A percentile compares a stretch with the other conserved stretches of the same genome.
phyloP scores from a whole-genome alignment of 192 early-diverging fungal genomes.

The Jimgerdemannia lactiflua region DNA sequence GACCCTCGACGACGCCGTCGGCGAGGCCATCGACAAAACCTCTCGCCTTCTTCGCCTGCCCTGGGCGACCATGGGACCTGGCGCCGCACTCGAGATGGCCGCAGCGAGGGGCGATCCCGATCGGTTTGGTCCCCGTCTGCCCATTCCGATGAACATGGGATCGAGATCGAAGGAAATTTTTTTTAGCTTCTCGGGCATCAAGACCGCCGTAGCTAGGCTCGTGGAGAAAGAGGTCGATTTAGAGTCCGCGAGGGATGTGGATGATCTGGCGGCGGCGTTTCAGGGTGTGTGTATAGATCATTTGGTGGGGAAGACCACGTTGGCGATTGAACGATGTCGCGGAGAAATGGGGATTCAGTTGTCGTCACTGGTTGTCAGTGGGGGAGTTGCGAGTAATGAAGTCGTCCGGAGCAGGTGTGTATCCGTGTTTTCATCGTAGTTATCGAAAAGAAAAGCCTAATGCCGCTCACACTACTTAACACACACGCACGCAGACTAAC shows the following conservation, averaged over 20 bases:
- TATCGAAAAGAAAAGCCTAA: neutral
- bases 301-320: slow-evolving; percentile 58
- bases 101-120: slow-evolving; percentile 50
- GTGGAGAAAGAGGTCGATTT: slow-evolving; percentile 37
- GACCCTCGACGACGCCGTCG: slow-evolving; percentile 73
- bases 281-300: slow-evolving; percentile 58
- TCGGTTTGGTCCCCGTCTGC: slow-evolving; percentile 34
- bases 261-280: slow-evolving; percentile 73
- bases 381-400: slow-evolving; percentile 76
- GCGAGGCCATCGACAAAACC: slow-evolving; percentile 79
- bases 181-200: slow-evolving; percentile 79
- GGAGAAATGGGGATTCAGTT: slow-evolving; percentile 24
- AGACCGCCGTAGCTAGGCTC: slow-evolving; percentile 58
- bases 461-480: neutral
- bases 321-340: slow-evolving; percentile 46
- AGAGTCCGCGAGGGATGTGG: slow-evolving; percentile 25
- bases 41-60: slow-evolving; percentile 61
- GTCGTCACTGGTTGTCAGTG: slow-evolving; percentile 65
- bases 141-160: slow-evolving; percentile 63
- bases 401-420: slow-evolving; percentile 42
- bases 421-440: neutral
- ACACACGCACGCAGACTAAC: slow-evolving; percentile 18
- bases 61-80: slow-evolving; percentile 71
- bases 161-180: slow-evolving; percentile 42
- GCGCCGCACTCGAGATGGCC: slow-evolving; percentile 63